phyloP scores from a whole-genome alignment of 495 filamentous ascomycete genomes.

The Poronia punctata region DNA sequence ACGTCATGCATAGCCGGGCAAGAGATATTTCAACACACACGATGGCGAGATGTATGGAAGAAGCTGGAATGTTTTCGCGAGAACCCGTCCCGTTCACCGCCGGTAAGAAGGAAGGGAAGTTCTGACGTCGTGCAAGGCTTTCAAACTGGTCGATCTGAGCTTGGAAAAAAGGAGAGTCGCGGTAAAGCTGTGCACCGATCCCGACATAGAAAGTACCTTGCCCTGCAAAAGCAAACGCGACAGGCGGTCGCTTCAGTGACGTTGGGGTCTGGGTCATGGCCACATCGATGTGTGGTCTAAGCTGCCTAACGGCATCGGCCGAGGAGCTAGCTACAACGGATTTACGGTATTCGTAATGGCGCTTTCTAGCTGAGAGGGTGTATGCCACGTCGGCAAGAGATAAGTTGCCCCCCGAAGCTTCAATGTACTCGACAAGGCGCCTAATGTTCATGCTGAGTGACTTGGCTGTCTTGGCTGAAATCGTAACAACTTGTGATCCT shows the following conservation, averaged over 20 bases:
- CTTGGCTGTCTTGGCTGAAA: too few species aligned
- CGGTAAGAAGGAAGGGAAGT: too few species aligned
- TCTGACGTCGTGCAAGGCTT: slow-evolving; percentile 45
- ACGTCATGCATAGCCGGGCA: slow-evolving; percentile 52
- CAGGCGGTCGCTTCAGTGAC: too few species aligned
- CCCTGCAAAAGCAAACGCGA: slow-evolving; percentile 50
- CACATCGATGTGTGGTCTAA: slow-evolving; percentile 29
- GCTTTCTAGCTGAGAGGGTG: too few species aligned
- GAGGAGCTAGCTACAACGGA: too few species aligned
- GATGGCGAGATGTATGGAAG: slow-evolving; percentile 39
- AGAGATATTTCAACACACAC: neutral
- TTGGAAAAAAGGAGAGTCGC: slow-evolving; percentile 47
- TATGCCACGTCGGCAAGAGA: slow-evolving; percentile 62
- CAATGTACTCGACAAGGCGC: slow-evolving; percentile 15
- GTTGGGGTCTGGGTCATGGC: slow-evolving; percentile 14
- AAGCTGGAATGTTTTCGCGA: too few species aligned
- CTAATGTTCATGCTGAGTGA: slow-evolving; percentile 25
- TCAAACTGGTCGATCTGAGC: slow-evolving; percentile 52
- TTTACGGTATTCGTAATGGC: too few species aligned
- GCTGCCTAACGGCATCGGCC: slow-evolving; percentile 47
- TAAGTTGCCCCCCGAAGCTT: too few species aligned
- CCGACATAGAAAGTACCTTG: slow-evolving; percentile 46
- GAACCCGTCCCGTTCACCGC: too few species aligned
- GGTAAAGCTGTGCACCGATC: slow-evolving; percentile 54
- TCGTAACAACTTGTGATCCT: too few species aligned